A percentile compares a stretch with the other conserved stretches of the same genome.
These are phyloP conservation scores for Fusarium sp. DNA, from an alignment of 2,329 filamentous ascomycete species.

Conservation along the genomic window DNA sequence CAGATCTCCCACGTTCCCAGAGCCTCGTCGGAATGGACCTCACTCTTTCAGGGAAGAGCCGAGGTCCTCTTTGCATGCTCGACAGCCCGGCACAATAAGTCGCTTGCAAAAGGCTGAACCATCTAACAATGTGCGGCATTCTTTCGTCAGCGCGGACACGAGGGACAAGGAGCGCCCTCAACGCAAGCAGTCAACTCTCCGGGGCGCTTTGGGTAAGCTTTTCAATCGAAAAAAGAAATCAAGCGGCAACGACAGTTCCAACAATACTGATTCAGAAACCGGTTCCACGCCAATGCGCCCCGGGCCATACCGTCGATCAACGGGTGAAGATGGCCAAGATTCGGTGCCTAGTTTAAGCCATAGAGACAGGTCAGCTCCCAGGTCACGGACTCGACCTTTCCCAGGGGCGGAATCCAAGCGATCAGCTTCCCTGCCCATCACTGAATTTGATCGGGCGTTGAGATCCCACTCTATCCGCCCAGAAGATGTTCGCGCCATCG, in stretches of 20 bases:
- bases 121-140: conserved; percentile 58
- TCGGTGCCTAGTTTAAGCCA: conserved; percentile 23
- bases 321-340: conserved; percentile 30
- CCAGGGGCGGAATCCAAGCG: conserved; percentile 59
- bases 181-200: conserved; percentile 68
- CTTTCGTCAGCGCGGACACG: conserved; percentile 55
- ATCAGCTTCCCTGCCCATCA: conserved; percentile 68
- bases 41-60: conserved; percentile 22
- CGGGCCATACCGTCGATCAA: conserved; percentile 33
- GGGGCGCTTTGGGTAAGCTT: conserved; percentile 64
- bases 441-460: conserved; percentile 68
- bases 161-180: conserved; percentile 51
- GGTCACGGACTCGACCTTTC: conserved; percentile 54
- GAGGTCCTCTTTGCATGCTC: conserved; percentile 16
- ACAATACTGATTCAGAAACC: conserved; percentile 38
- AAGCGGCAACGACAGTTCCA: conserved; percentile 31
- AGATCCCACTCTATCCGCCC: conserved; percentile 70
- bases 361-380: conserved; percentile 37
- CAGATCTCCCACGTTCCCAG: conserved; percentile 31
- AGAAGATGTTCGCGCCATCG: conserved; percentile 64
- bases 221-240: conserved; percentile 68
- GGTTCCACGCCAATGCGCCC: conserved; percentile 42
- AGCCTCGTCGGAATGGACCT: conserved; percentile 25
- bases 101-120: conserved; percentile 41
- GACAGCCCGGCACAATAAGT: conserved; percentile 21